These are phyloP conservation scores for Amaranthus hypochondriacus DNA, from an alignment of 148 eudicot species.

Conservation along the genomic window DNA sequence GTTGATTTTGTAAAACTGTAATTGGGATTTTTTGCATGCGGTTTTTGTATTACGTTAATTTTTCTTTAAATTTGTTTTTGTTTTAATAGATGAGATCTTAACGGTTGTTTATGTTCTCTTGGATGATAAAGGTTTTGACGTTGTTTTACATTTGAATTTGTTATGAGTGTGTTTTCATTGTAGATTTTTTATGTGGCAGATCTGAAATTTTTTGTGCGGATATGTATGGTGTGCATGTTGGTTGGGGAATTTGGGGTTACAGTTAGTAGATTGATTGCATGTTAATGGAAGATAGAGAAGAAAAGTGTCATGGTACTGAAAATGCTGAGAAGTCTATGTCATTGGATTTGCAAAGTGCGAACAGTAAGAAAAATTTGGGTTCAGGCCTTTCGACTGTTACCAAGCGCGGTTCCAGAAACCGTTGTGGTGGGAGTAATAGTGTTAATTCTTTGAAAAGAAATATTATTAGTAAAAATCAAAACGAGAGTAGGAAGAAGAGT, in stretches of 20 bases:
- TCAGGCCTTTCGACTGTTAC: constrained; percentile 10
- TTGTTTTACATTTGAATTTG: neutral
- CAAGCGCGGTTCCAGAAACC: constrained; percentile 21
- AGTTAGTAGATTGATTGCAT: constrained; percentile 41
- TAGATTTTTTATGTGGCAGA: constrained; percentile 47
- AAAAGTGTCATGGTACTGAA: constrained; percentile 37
- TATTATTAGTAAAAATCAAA: constrained; percentile 33
- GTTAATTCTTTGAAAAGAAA: constrained; percentile 34
- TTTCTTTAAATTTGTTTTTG: neutral
- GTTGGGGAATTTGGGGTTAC: constrained; percentile 36
- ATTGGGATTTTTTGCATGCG: neutral
- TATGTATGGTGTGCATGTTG: constrained; percentile 40
- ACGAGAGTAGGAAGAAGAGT: constrained; percentile 38
- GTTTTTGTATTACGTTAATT: neutral
- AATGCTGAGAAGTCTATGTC: constrained; percentile 45
- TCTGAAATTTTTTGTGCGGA: constrained; percentile 42
- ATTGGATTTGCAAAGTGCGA: constrained; percentile 51
- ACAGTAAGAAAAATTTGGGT: constrained; percentile 30
- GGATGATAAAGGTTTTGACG: neutral
- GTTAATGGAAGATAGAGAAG: constrained; percentile 75
- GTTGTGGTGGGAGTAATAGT: neutral
- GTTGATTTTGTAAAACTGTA: neutral
- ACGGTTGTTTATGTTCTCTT: neutral
- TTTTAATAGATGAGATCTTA: constrained; percentile 18
- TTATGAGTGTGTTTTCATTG: constrained; percentile 13